Percentiles rank a stretch among this genome's conserved stretches.
These are phyloP conservation scores for Phragmites australis DNA, from an alignment of 176 grass and related monocot species.

Conservation along the genomic window DNA sequence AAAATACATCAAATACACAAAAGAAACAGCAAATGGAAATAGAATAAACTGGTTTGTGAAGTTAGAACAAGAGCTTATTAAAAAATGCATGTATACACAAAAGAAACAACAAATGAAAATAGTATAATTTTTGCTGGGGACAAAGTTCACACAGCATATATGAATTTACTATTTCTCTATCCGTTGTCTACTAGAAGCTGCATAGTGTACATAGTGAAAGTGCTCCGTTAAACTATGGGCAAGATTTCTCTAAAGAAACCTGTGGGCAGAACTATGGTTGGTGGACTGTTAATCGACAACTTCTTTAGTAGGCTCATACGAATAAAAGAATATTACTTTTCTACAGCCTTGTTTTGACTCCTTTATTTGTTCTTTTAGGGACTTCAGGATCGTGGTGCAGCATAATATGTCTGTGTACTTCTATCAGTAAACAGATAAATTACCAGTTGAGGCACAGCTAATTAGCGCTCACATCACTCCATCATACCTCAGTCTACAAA, in stretches of 20 bases:
- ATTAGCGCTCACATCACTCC: neutral
- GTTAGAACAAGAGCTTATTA: too few relatives aligned
- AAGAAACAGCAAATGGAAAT: neutral
- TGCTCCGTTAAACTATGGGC: neutral
- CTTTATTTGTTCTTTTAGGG: neutral
- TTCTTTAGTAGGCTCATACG: neutral
- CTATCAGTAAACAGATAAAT: neutral
- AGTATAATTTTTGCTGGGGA: neutral
- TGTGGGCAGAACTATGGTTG: neutral
- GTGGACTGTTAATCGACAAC: constrained; percentile 9
- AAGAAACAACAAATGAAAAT: neutral
- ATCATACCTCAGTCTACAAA: neutral
- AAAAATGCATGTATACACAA: too few relatives aligned
- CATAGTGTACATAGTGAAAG: neutral
- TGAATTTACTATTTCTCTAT: neutral
- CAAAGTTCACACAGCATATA: neutral
- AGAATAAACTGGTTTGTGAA: neutral
- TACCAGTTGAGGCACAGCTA: neutral
- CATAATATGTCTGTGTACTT: neutral
- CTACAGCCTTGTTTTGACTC: neutral
- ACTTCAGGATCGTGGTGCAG: neutral
- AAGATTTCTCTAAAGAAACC: constrained; percentile 9
- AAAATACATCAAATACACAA: neutral
- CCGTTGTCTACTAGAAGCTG: neutral
- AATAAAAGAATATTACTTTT: neutral